Conservation (phyloP, 2,329 filamentous ascomycete species). For the Apiospora koreana region DNA sequence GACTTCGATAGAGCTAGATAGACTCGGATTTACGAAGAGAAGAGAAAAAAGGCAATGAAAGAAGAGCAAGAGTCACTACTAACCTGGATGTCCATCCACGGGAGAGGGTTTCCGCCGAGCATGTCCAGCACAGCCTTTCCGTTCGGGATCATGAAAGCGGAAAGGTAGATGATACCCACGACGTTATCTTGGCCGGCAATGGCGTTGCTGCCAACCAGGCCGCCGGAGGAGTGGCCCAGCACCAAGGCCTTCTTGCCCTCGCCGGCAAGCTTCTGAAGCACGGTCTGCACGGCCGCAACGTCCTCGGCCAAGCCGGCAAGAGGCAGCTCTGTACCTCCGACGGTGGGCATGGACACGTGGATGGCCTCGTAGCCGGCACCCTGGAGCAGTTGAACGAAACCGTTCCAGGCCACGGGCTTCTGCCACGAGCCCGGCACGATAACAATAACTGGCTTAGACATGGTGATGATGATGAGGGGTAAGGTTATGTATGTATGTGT, state of each 20-base stretch:
- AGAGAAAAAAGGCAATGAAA: no score
- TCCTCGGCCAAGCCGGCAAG: constrained; percentile 14
- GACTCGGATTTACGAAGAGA: neutral
- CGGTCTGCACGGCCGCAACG: constrained; percentile 12
- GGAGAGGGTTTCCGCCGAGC: constrained; percentile 17
- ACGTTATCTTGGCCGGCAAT: constrained; percentile 7
- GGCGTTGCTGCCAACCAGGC: constrained; percentile 15
- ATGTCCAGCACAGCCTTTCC: constrained; percentile 16
- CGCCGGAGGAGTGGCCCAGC: constrained; percentile 14
- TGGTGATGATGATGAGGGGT: neutral
- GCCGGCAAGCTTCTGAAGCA: neutral
- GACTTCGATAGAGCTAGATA: neutral
- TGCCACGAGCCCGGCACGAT: constrained; percentile 16
- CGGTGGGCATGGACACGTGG: constrained; percentile 9
- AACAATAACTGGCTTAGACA: constrained; percentile 15
- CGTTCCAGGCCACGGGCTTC: neutral
- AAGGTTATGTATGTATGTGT: no score
- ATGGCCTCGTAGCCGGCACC: constrained; percentile 11
- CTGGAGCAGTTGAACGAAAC: constrained; percentile 1
- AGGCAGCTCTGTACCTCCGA: constrained; percentile 10
- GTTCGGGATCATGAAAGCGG: constrained; percentile 15
- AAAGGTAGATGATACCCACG: constrained; percentile 14
- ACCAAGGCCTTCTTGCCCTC: constrained; percentile 11
- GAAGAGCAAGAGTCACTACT: neutral
- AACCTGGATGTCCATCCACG: constrained; percentile 20